A percentile compares a stretch with the other conserved stretches of the same genome.
phyloP scores from a whole-genome alignment of 306 rosid species.

The Castanopsis chinensis region DNA sequence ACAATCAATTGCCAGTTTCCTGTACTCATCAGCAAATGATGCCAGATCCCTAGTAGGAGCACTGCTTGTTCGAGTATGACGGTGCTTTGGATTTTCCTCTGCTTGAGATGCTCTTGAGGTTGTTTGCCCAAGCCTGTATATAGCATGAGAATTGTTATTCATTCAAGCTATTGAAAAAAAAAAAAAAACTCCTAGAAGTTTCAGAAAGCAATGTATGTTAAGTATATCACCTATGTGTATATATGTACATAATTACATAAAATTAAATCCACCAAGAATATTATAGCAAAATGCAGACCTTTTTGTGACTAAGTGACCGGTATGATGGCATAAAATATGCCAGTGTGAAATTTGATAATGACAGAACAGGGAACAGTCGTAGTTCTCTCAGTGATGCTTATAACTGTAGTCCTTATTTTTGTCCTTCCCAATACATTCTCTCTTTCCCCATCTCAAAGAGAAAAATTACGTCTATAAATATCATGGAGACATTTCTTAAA shows the following conservation, averaged over 20 bases:
- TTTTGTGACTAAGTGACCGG: too few relatives aligned
- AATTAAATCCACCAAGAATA: too few relatives aligned
- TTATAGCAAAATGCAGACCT: too few relatives aligned
- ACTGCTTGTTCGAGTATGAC: conserved; percentile 50
- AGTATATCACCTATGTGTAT: too few relatives aligned
- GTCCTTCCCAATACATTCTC: too few relatives aligned
- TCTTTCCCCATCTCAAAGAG: too few relatives aligned
- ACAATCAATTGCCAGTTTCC: conserved; percentile 92
- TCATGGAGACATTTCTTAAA: too few relatives aligned
- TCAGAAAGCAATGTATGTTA: not conserved
- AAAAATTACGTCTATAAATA: too few relatives aligned
- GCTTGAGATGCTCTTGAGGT: conserved; percentile 53
- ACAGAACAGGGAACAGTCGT: not conserved
- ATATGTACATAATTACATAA: too few relatives aligned
- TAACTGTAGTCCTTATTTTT: too few relatives aligned
- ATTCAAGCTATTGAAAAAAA: not conserved
- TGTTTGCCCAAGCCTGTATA: conserved; percentile 74
- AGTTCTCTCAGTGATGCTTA: not conserved
- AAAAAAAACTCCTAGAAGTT: not conserved
- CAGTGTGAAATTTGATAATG: not conserved
- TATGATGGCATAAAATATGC: not conserved
- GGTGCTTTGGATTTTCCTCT: conserved; percentile 42
- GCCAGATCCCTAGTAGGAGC: conserved; percentile 63
- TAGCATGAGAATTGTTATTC: conserved; percentile 25
- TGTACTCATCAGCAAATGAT: conserved; percentile 91